Percentiles rank a stretch among this genome's conserved stretches.
These are phyloP conservation scores for Fagus sylvatica DNA, from an alignment of 306 rosid species.

Conservation along the genomic window DNA sequence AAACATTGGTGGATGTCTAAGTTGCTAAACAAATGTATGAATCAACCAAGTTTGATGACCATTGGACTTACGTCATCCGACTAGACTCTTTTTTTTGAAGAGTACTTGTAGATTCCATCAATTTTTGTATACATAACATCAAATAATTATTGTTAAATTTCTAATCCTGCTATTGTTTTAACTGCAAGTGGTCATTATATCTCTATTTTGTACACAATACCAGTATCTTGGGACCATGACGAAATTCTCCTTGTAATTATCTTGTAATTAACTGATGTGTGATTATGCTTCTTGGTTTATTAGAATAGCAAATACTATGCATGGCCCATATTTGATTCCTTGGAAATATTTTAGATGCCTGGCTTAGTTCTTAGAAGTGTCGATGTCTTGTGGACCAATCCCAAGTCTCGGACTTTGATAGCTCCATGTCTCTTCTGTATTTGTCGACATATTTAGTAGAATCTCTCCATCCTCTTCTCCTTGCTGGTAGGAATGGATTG, in stretches of 20 bases:
- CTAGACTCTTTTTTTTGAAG: background rate
- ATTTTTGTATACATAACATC: constrained; percentile 8
- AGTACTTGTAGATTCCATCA: background rate
- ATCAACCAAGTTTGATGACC: constrained; percentile 18
- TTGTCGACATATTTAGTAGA: background rate
- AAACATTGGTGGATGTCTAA: constrained; percentile 13
- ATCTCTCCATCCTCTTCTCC: background rate
- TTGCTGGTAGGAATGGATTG: background rate
- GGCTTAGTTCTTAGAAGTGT: background rate
- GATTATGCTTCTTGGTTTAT: no score
- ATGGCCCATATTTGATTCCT: constrained; percentile 4
- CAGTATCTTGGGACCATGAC: no score
- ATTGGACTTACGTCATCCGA: background rate
- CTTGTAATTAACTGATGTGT: no score
- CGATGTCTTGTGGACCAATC: background rate
- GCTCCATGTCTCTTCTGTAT: background rate
- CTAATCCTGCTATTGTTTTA: background rate
- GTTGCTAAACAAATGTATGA: constrained; percentile 1
- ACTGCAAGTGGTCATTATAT: background rate
- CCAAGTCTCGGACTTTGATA: background rate
- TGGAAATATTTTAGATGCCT: constrained; percentile 1
- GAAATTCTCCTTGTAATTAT: no score
- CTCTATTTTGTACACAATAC: no score
- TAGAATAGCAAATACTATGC: constrained; percentile 3
- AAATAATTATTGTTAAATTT: background rate